Base-by-base conservation (phyloP, 2,329 filamentous ascomycete genomes). In the Aspergillus sp. region DNA sequence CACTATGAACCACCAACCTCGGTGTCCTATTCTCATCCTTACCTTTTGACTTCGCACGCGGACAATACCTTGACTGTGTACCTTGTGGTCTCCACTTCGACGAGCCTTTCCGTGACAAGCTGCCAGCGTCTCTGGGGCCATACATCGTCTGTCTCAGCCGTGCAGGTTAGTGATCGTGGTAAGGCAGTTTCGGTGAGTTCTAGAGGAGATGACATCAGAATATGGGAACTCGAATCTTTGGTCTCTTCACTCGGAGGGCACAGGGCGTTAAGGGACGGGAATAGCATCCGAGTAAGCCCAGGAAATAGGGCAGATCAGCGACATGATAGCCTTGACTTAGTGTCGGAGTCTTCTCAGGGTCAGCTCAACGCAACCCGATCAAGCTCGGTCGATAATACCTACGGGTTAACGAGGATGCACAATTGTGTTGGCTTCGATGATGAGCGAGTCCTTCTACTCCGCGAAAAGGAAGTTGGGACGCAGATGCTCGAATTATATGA, bases 131-230 rank as follows among this genome's bases (percentile, higher is more conserved):
- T 97, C 5, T 97, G 91, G 91, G 93, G 93, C 7, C 93, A 97
- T 72, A 97, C 93, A 0, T 96, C 92, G 1, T 91, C 91, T 3
- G 91, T 97, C 36, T 91, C 91, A 52, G 89, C 91, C 32, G 92
- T 91, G 7, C 89, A 96, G 69, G 91, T 97, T 57, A 93, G 91
- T 17, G 86, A 90, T 48, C 86, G 90, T 39, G 92, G 92, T 17
- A 96, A 93, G 75, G 93, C 92, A 0, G 91, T 97, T 4, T 96
- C 91, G n/a, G 89, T 97, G 54, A 95, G 91, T 76, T 84, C 84
- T 19, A 82, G 87, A n/a, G 92, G 92, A 28, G 88, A 89, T 59
- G 89, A 92, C 72, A 86, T 92, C 63, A 86, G 92, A 6, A 87
- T 97, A 5, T 97, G 93, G 93, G 92, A 97, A 70, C 83, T 97